Evolutionary conservation across 768 basidiomycete species (phyloP), one percentile per base, ranked within the genome.

Genomic region (Boletus reticuloceps): DNA sequence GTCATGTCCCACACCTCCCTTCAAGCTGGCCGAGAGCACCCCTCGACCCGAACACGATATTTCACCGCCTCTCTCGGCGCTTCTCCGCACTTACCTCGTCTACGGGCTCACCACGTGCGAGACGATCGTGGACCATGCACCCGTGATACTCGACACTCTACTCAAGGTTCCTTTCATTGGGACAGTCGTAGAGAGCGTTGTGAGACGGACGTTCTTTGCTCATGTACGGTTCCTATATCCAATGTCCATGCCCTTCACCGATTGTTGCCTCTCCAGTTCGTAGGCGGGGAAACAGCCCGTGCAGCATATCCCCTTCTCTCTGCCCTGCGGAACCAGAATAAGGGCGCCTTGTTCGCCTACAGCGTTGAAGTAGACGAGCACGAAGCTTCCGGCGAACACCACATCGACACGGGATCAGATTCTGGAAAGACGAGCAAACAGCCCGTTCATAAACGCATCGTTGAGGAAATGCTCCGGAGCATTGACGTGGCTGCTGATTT

Each of bases 401-500:
- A 29, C 22, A 12, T 7, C 19, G 9, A 45, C 38, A 58, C 53
- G 8, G 36, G 37, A 36, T 53, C 64, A 42, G 14, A 44, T 20
- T 34, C 43, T 5, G 37, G 27, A 2, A 34, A 51, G 17, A 7
- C 7, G 32, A 60, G 31, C 61, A 69, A 37, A 50, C 61, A 69
- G 45, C 72, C 72, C 10, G 70, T 75, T 7, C 79, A 90, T 70
- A 83, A 86, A 65, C 79, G 76, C 27, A 82, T 88, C 55, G 81
- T 93, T 0, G 73, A 82, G 19, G 94, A 96, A 72, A 89, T 89
- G 66, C 73, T 92, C 36, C 78, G 76, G 46, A 86, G 84, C 54
- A 84, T 96, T 41, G 84, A 94, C 56, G 82, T 88, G 6, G 86
- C 86, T 1, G 94, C 88, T 9, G 83, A 88, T 56, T 94, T 92